Evolutionary conservation across 1,139 yeast species (phyloP), one percentile per base, ranked within the genome.

Genomic region (Yamadazyma jaroonii): DNA sequence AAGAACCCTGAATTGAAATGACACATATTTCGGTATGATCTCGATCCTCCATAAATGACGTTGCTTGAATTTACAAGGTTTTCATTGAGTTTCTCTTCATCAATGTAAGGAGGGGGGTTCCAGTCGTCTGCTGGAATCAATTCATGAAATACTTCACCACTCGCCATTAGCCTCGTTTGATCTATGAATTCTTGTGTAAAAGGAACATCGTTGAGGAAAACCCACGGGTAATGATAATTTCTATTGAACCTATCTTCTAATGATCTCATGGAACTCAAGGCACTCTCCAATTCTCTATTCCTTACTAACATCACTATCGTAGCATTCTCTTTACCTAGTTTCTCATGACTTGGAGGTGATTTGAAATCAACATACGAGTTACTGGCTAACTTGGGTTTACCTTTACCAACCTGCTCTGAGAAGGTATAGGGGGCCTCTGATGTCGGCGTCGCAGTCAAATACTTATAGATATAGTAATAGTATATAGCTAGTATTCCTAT

Each of bases 141-240:
- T 42, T 71, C 77, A 46, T 72, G 67, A 45, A 42, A 71, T 1
- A 90, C 79, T 35, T 74, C 59, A 0, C 96, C 94, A 42, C 90
- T 82, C 0, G 90, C 95, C 95, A 90, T 85, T 22, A 86, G 73
- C 1, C 83, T 67, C 0, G 97, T 89, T 47, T 77, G 56, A 36
- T 67, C 73, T 14, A 60, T 68, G 47, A 70, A 70, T 14, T 62
- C 72, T 13, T 57, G 61, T 20, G 49, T 58, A 43, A 70, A 68
- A 3, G 74, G 73, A 8, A 54, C 74, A 32, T 72, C 77, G 44
- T 68, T 67, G 36, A 69, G 47, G 37, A 72, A 70, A 4, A 72
- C 70, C 73, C 77, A 65, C 1, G 75, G 75, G 42, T 74, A 74
- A 35, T 56, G 56, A 44, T 70, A 74, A 32, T 72, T 50, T 36